Conservation (phyloP, 2,329 filamentous ascomycete species). For the Alternaria sp. region DNA sequence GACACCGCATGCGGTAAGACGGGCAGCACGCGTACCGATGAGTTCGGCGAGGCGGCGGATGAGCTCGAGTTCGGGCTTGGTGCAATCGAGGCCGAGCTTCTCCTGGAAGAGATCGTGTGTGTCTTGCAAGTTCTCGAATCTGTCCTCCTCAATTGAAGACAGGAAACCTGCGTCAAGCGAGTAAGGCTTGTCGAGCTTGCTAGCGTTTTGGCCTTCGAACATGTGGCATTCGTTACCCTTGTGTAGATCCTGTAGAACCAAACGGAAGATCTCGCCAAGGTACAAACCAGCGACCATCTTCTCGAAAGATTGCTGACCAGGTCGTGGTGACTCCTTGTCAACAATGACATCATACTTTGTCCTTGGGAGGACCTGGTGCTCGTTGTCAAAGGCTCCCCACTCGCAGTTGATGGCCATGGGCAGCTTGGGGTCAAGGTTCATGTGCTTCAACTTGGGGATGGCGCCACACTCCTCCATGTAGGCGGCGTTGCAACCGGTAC, state of each 20-base stretch:
- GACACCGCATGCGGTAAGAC: conserved; percentile 92
- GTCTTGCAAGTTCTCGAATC: conserved; percentile 93
- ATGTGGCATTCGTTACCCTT: conserved; percentile 70
- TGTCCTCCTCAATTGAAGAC: conserved; percentile 92
- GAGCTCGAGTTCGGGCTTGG: conserved; percentile 83
- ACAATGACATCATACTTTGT: conserved; percentile 88
- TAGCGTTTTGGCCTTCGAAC: conserved; percentile 84
- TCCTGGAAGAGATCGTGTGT: conserved; percentile 82
- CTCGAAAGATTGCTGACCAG: conserved; percentile 94
- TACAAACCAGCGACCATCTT: conserved; percentile 98
- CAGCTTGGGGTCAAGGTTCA: conserved; percentile 84
- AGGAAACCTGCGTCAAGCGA: conserved; percentile 92
- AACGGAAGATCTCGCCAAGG: conserved; percentile 91
- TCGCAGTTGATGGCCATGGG: conserved; percentile 99
- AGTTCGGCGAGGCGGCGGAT: conserved; percentile 89
- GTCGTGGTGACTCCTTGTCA: conserved; percentile 89
- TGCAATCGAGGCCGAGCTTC: conserved; percentile 76
- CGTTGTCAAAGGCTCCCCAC: conserved; percentile 97
- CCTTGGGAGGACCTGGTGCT: conserved; percentile 85
- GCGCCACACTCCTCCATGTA: conserved; percentile 95
- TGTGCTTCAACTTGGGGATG: conserved; percentile 91
- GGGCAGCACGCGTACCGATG: conserved; percentile 92
- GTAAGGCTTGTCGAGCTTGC: conserved; percentile 84
- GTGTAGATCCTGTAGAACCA: conserved; percentile 85
- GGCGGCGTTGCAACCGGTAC: conserved; percentile 96